Evolutionary conservation across 2,329 filamentous ascomycete genomes (phyloP), one percentile per base, ranked within the genome.

Genomic region (Xylariaceae sp.): DNA sequence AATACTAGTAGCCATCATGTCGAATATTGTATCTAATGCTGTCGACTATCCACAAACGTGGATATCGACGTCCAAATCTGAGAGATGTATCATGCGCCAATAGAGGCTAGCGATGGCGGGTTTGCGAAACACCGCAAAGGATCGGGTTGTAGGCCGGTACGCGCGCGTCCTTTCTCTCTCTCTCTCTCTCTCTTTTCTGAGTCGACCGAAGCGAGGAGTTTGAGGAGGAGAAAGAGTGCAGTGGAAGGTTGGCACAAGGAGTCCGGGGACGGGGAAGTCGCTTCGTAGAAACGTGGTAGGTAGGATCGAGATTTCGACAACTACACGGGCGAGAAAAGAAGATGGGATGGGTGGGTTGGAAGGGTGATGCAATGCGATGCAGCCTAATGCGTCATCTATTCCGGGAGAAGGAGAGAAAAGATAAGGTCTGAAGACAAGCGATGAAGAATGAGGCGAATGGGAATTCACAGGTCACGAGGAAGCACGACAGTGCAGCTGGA

Each of bases 1-100:
- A 73, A 86, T 81, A 72, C 80, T 84, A 59, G 85, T 84, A 59
- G 85, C 80, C 86, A 89, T 89, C 85, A 87, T 89, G 68, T 75
- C 69, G 65, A 49, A 55, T 61, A 53, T 41, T 59, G 74, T 89
- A 68, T 75, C 69, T 66, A 49, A 55, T 60, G 50, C 34, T 60
- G 75, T 74, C 78, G 77, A 77, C 68, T 75, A 78, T 77, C 79
- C 80, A 83, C 80, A 65, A 19, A 65, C 66, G 78, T 81, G 80
- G 80, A 81, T 79, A 77, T 79, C 77, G 78, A 81, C 76, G 67
- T 67, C 62, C 64, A 67, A 65, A 66, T 67, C 67, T 70, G 63
- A 63, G 68, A 67, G 70, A 70, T 76, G 74, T 77, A 69, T 75
- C 75, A 76, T 77, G 71, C 75, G 76, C 71, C 64, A 61, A 44